Evolutionary conservation across 228 moss, liverwort and hornwort species (phyloP).

Genomic region (Sphagnum fallax): DNA sequence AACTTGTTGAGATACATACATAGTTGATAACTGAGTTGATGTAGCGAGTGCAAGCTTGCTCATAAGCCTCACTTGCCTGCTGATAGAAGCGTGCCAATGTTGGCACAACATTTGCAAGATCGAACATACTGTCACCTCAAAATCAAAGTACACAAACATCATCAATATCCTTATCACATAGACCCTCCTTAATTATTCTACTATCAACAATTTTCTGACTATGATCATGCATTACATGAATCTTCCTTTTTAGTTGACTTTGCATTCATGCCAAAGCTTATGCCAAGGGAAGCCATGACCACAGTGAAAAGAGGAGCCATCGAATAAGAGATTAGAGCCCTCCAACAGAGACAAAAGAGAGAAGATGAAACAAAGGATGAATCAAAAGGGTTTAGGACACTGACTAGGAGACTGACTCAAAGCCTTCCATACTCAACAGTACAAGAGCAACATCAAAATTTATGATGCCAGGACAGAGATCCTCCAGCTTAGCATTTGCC

Average conservation of each 20-base stretch:
- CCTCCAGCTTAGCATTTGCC: no score
- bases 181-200: no score
- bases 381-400: no score
- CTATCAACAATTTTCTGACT: no score
- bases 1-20: conserved; percentile 28
- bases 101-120: conserved; percentile 89
- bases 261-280: no score
- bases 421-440: no score
- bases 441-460: no score
- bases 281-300: background rate
- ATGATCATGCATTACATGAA: background rate
- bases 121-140: conserved; percentile 74
- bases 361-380: no score
- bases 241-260: background rate
- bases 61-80: conserved; percentile 95
- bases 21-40: conserved; percentile 89
- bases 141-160: background rate
- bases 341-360: no score
- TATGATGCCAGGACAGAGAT: no score
- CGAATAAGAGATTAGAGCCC: no score
- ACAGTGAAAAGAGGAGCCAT: background rate
- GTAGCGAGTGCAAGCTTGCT: conserved; percentile 96
- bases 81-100: conserved; percentile 89
- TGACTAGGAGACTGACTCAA: no score
- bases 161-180: background rate